Evolutionary conservation across 2,329 filamentous ascomycete genomes (phyloP).

Genomic region (Cercospora zeina): DNA sequence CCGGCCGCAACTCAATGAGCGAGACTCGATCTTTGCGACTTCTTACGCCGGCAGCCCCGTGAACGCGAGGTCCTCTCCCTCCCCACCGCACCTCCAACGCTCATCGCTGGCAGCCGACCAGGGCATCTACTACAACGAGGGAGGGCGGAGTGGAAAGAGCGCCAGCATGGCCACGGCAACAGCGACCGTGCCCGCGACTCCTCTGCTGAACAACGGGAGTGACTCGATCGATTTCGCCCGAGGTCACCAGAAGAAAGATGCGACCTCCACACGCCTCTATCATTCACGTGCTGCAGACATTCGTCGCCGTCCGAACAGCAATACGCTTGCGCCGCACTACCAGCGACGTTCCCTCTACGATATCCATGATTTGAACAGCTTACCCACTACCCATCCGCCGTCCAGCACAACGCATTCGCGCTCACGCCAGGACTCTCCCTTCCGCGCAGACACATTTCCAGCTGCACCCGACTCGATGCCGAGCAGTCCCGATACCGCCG

Average conservation of each 20-base stretch:
- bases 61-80: conserved; percentile 33
- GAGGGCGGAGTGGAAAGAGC: conserved; percentile 22
- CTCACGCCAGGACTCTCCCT: conserved; percentile 23
- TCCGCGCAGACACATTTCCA: conserved; percentile 22
- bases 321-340: conserved; percentile 32
- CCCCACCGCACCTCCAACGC: conserved; percentile 6
- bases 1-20: conserved; percentile 58
- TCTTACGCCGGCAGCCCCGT: conserved; percentile 57
- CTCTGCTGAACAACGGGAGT: conserved; percentile 12
- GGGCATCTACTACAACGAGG: conserved; percentile 17
- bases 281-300: conserved; percentile 12
- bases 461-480: conserved; percentile 26
- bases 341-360: conserved; percentile 40
- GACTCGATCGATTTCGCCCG: conserved; percentile 20
- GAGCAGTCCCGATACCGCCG: conserved; percentile 19
- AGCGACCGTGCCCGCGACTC: conserved; percentile 19
- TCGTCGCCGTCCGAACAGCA: conserved; percentile 16
- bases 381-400: conserved; percentile 18
- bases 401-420: conserved; percentile 12
- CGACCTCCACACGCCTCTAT: conserved; percentile 14
- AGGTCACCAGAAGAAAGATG: conserved; percentile 18
- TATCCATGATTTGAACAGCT: conserved; percentile 31
- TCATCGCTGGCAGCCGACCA: neutral
- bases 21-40: conserved; percentile 65
- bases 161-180: conserved; percentile 22